A percentile compares a stretch with the other conserved stretches of the same genome.
These are phyloP conservation scores for Cordyceps javanica DNA, from an alignment of 2,329 filamentous ascomycete genomes.

Conservation along the genomic window DNA sequence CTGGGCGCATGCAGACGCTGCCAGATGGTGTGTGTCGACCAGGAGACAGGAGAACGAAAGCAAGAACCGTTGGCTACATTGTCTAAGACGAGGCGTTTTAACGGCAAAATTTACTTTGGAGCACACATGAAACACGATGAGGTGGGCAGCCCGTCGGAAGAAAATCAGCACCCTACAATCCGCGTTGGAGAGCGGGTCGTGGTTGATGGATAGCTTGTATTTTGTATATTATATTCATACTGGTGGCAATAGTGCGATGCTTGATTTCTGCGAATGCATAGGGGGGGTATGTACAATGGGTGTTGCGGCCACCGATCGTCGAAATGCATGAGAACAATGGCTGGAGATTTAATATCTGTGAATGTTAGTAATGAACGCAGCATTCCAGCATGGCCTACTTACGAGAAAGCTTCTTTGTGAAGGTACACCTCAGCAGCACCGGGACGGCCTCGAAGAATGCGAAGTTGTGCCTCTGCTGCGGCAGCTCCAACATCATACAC, in stretches of 20 bases:
- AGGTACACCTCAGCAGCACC: conserved; percentile 20
- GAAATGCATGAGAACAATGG: no score
- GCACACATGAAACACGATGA: conserved; percentile 61
- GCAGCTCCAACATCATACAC: conserved; percentile 17
- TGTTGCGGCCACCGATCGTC: neutral
- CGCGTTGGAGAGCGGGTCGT: conserved; percentile 41
- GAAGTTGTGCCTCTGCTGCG: conserved; percentile 19
- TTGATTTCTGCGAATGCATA: no score
- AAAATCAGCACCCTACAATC: conserved; percentile 26
- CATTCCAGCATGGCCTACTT: neutral
- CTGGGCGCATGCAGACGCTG: conserved; percentile 82
- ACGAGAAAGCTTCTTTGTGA: conserved; percentile 21
- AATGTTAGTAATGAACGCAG: neutral
- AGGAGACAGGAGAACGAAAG: conserved; percentile 68
- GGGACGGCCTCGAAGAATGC: conserved; percentile 13
- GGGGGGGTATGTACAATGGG: neutral
- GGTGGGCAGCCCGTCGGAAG: neutral
- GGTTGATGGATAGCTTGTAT: conserved; percentile 15
- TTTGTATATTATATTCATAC: neutral
- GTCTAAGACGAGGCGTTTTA: conserved; percentile 75
- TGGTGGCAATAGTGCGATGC: no score
- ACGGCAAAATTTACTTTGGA: conserved; percentile 85
- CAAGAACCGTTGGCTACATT: conserved; percentile 86
- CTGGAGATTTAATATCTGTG: conserved; percentile 6
- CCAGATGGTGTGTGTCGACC: conserved; percentile 94